A percentile compares a stretch with the other conserved stretches of the same genome.
These are phyloP conservation scores for Fusarium chlamydosporum DNA, from an alignment of 2,329 filamentous ascomycete genomes.

Conservation along the genomic window DNA sequence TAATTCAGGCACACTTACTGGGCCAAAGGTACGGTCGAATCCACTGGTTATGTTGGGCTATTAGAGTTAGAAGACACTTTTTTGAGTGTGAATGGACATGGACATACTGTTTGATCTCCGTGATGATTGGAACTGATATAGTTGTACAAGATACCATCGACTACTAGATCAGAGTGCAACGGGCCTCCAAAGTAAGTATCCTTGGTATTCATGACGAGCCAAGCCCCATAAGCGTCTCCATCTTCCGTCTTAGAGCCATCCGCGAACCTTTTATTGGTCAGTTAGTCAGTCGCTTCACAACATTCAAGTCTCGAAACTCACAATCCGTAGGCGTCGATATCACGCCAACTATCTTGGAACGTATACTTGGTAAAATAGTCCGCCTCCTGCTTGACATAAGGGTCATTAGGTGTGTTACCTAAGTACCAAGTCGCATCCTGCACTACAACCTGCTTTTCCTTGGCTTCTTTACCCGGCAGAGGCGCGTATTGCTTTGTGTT, in stretches of 20 bases:
- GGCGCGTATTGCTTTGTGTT: conserved; percentile 69
- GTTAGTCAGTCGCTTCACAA: conserved; percentile 12
- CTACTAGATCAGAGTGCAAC: conserved; percentile 72
- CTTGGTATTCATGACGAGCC: conserved; percentile 75
- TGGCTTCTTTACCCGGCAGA: conserved; percentile 54
- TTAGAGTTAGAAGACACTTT: conserved; percentile 13
- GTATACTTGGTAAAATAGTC: conserved; percentile 78
- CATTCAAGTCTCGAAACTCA: conserved; percentile 17
- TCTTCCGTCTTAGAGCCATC: conserved; percentile 61
- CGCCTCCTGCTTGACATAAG: conserved; percentile 68
- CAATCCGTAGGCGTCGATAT: conserved; percentile 70
- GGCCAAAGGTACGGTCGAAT: conserved; percentile 76
- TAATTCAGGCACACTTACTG: conserved; percentile 49
- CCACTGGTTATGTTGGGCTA: conserved; percentile 73
- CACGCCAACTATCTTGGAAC: conserved; percentile 70
- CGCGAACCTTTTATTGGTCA: conserved; percentile 46
- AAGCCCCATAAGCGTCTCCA: conserved; percentile 69
- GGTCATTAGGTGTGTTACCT: conserved; percentile 66
- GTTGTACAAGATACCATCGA: conserved; percentile 76
- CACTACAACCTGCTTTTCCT: conserved; percentile 63
- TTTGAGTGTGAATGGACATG: rapidly evolving
- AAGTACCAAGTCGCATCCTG: conserved; percentile 76
- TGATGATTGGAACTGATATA: conserved; percentile 75
- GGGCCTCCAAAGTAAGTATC: conserved; percentile 75
- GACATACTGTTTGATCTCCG: conserved; percentile 65